Base-by-base conservation (phyloP, 1,284 basidiomycete genomes). In the Pseudomicrostroma phylloplanum region DNA sequence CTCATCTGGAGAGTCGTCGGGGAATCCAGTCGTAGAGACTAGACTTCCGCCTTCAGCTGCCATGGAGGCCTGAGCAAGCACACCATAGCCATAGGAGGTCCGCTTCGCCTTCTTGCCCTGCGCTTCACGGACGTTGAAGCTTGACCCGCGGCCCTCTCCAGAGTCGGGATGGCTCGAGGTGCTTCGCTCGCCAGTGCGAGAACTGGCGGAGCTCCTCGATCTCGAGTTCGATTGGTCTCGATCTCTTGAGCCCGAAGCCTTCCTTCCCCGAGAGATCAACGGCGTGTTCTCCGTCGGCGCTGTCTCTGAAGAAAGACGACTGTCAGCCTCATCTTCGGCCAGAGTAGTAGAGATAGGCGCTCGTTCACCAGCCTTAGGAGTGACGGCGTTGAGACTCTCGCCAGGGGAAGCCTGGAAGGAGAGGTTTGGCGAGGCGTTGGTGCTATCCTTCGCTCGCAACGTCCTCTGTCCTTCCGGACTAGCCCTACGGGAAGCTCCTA, bases 61-160 rank as follows among this genome's bases (percentile, higher is more conserved):
- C 48, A 11, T 41, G 40, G 30, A 55, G 15, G 73, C 73, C 58
- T 72, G 72, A 11, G 72, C 73, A 2, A 75, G 55, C 1, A 68
- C 72, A 15, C 73, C 73, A 26, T 67, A 72, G 3, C 72, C 73
- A 53, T 62, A 59, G 23, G 65, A 19, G 19, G 56, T 54, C 30
- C 57, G 39, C 40, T 19, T 54, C 13, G 23, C 41, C 41, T 43
- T 40, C 13, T 46, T 39, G 17, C 39, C 54, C 1, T 54, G 53
- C 11, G 58, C 42, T 26, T 41, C 46, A 40, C 53, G 19, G 19
- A 56, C 8, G 57, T 61, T 65, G 48, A 64, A 61, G 43, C 61
- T 61, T 6, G 62, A 64, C 19, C 57, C 55, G 40, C n/a, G 26
- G 39, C 30, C 60, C n/a, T 15, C 54, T 17, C 17, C 36, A 46